Base-by-base conservation (phyloP, 1,284 basidiomycete species). In the Ustilago bromivora region DNA sequence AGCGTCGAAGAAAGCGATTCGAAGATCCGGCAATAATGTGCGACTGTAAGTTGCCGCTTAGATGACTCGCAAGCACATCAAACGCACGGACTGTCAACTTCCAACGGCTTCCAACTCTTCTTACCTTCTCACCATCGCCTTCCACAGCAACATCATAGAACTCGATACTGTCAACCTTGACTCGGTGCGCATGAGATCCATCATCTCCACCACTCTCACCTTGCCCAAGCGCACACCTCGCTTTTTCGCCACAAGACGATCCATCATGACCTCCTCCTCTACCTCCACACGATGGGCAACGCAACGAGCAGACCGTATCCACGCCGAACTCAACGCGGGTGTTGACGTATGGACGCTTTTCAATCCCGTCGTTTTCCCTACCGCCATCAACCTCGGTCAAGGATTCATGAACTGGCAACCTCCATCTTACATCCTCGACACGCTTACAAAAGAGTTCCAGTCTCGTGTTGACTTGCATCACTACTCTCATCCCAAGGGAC, bases 331-430 rank as follows among this genome's bases (percentile, higher is more conserved):
- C 69, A 74, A 67, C 28, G 59, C 72, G 1, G 84, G 84, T 34
- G 53, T 76, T 19, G 84, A 86, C 59, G 84, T 86, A 23, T 86
- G 84, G 84, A 75, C 79, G 8, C 66, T 85, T n/a, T 86, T 86
- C 72, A 84, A 81, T 57, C 84, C 82, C 0, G 54, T 76, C 40
- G 80, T 82, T 15, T 84, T 84, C 41, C 84, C 84, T 23, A 77
- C 70, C 19, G 83, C 82, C n/a, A 76, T 84, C 76, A 85, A 85
- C 53, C 75, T 86, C 11, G 84, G 84, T 13, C 84, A 86, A 56
- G 84, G 84, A 2, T 86, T 85, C 56, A 86, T 86, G 84, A 83
- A 82, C 60, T 86, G 82, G 79, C 61, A 78, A 35, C 84, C 84
- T 10, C 80, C 84, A 2, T 36, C 75, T 1, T 84, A 80, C 54